These are phyloP conservation scores for Chaetoscypha palmicola DNA, from an alignment of 2,329 filamentous ascomycete genomes.

Conservation along the genomic window DNA sequence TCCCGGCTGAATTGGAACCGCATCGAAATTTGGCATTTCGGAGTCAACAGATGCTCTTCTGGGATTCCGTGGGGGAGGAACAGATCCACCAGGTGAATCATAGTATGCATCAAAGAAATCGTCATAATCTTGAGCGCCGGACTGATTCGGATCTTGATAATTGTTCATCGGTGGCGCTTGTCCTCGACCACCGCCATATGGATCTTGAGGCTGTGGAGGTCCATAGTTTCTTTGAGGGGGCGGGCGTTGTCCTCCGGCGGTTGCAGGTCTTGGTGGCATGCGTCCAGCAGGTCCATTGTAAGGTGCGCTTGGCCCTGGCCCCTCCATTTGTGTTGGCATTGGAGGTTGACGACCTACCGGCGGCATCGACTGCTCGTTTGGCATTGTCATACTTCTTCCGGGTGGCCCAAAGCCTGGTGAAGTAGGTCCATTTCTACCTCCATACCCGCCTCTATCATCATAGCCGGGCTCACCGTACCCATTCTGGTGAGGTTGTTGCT, in stretches of 20 bases:
- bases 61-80: slow-evolving; percentile 10
- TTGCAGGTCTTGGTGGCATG: slow-evolving; percentile 47
- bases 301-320: slow-evolving; percentile 34
- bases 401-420: slow-evolving; percentile 41
- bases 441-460: slow-evolving; percentile 23
- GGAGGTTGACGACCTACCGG: slow-evolving; percentile 30
- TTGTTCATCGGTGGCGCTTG: neutral
- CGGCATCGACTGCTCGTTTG: slow-evolving; percentile 39
- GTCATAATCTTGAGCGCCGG: slow-evolving; percentile 30
- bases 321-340: slow-evolving; percentile 19
- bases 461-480: slow-evolving; percentile 24
- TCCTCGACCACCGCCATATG: slow-evolving; percentile 9
- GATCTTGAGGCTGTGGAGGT: slow-evolving; percentile 28
- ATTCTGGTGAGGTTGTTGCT: slow-evolving; percentile 21
- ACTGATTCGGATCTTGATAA: neutral
- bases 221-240: slow-evolving; percentile 47
- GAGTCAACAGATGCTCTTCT: slow-evolving; percentile 20
- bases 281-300: slow-evolving; percentile 40
- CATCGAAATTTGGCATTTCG: slow-evolving; percentile 30
- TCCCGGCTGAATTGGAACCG: slow-evolving; percentile 9
- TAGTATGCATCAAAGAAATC: slow-evolving; percentile 52
- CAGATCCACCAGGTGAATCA: slow-evolving; percentile 28
- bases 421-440: slow-evolving; percentile 10
- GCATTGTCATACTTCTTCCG: slow-evolving; percentile 56
- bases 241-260: slow-evolving; percentile 45